These are phyloP conservation scores for Pisolithus microcarpus DNA, from an alignment of 768 basidiomycete genomes.

Conservation along the genomic window DNA sequence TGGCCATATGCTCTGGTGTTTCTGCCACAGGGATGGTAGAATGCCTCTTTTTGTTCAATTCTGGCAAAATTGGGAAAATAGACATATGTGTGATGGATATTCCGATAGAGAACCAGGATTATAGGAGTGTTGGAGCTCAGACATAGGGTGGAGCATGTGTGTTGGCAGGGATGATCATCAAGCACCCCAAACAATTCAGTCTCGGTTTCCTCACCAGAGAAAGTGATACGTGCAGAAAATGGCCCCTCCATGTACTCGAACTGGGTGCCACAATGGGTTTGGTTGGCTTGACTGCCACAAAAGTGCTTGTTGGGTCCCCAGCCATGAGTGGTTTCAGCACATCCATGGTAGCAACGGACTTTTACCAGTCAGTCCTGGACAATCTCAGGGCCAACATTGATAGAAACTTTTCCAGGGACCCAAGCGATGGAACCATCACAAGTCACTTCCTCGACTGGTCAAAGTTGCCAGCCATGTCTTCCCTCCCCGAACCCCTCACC, in stretches of 20 bases:
- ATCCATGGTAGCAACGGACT: constrained; percentile 41
- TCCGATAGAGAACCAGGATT: constrained; percentile 63
- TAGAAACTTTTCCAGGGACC: constrained; percentile 24
- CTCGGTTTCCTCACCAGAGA: constrained; percentile 11
- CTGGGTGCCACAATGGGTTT: constrained; percentile 55
- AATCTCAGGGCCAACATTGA: constrained; percentile 42
- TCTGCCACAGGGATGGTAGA: constrained; percentile 53
- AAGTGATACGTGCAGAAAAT: background rate
- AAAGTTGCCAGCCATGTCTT: constrained; percentile 8
- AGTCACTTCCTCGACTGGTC: constrained; percentile 37
- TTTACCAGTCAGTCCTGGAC: constrained; percentile 39
- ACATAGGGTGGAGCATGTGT: constrained; percentile 87
- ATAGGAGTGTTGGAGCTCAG: constrained; percentile 73
- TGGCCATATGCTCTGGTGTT: constrained; percentile 59
- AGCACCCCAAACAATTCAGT: constrained; percentile 47
- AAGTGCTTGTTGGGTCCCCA: constrained; percentile 17
- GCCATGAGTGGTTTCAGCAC: constrained; percentile 1
- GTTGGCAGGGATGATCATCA: constrained; percentile 64
- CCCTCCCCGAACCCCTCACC: constrained; percentile 20
- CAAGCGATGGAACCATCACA: constrained; percentile 10
- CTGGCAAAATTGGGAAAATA: constrained; percentile 12
- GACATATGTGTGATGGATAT: constrained; percentile 55
- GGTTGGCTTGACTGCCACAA: constrained; percentile 37
- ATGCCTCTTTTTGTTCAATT: constrained; percentile 44
- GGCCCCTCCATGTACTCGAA: constrained; percentile 38